A percentile compares a stretch with the other conserved stretches of the same genome.
Conservation (phyloP, 2,329 filamentous ascomycete species). For the Cercospora sp. region DNA sequence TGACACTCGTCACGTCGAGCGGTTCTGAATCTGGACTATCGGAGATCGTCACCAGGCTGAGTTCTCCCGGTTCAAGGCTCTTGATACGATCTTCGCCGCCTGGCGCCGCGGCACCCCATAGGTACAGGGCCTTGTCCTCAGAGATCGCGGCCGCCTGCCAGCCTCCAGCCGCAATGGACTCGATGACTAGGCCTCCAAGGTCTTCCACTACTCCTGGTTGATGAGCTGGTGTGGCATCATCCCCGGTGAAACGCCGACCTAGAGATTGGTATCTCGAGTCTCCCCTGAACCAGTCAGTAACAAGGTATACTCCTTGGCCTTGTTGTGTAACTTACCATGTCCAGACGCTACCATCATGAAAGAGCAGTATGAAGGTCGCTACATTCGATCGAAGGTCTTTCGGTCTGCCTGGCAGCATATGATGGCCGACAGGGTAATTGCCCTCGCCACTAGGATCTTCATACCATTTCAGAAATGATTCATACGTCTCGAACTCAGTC, state of each 20-base stretch:
- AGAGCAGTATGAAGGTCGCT: constrained; percentile 44
- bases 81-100: constrained; percentile 27
- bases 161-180: constrained; percentile 55
- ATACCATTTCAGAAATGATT: constrained; percentile 34
- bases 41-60: constrained; percentile 35
- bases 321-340: constrained; percentile 28
- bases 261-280: constrained; percentile 62
- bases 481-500: constrained; percentile 33
- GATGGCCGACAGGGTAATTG: constrained; percentile 28
- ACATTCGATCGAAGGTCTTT: constrained; percentile 40
- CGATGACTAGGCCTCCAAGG: constrained; percentile 55
- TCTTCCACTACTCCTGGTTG: constrained; percentile 51
- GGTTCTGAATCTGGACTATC: constrained; percentile 45
- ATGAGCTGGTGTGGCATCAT: constrained; percentile 46
- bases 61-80: constrained; percentile 29
- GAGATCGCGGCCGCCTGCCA: constrained; percentile 61
- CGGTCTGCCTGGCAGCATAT: constrained; percentile 33
- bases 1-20: constrained; percentile 56
- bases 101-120: constrained; percentile 54
- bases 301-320: background rate
- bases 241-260: constrained; percentile 49
- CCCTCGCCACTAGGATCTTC: constrained; percentile 27
- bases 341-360: constrained; percentile 40
- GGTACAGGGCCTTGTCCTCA: constrained; percentile 58
- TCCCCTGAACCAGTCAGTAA: constrained; percentile 43